Percentiles rank a stretch among this genome's conserved stretches.
These are phyloP conservation scores for California macrophylla DNA, from an alignment of 441 rosid species.

Conservation along the genomic window DNA sequence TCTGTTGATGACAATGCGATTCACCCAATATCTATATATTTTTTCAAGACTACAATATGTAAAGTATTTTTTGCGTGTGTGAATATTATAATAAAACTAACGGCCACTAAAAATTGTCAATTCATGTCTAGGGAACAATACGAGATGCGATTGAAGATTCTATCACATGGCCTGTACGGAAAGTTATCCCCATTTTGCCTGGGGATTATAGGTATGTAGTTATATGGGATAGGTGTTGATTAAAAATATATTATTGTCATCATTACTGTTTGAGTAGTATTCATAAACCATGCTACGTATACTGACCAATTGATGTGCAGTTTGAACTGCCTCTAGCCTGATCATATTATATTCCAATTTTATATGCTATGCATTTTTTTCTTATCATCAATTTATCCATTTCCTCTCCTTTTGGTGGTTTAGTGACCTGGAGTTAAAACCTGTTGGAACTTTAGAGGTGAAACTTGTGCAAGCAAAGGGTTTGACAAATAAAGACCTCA, in stretches of 20 bases:
- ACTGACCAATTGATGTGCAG: neutral
- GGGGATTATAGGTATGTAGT: conserved; percentile 80
- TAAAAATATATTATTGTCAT: neutral
- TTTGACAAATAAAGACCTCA: conserved; percentile 72
- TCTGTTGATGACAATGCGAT: neutral
- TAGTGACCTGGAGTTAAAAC: conserved; percentile 84
- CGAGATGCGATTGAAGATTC: conserved; percentile 46
- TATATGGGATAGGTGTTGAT: neutral
- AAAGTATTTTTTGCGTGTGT: neutral
- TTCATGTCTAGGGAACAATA: conserved; percentile 54
- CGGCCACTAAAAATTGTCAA: neutral
- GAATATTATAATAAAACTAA: neutral
- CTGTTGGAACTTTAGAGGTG: conserved; percentile 82
- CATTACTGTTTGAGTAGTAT: neutral
- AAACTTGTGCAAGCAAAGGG: conserved; percentile 94
- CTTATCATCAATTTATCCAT: neutral
- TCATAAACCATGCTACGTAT: neutral
- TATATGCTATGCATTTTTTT: too few species aligned
- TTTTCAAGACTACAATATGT: neutral
- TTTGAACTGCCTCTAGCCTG: neutral
- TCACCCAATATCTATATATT: neutral
- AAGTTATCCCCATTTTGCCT: conserved; percentile 70
- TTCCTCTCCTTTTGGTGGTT: neutral
- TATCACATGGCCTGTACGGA: conserved; percentile 56
- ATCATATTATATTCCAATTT: too few species aligned